Evolutionary conservation across 1,284 basidiomycete genomes (phyloP), one percentile per base, ranked within the genome.

Genomic region (Malassezia caprae): DNA sequence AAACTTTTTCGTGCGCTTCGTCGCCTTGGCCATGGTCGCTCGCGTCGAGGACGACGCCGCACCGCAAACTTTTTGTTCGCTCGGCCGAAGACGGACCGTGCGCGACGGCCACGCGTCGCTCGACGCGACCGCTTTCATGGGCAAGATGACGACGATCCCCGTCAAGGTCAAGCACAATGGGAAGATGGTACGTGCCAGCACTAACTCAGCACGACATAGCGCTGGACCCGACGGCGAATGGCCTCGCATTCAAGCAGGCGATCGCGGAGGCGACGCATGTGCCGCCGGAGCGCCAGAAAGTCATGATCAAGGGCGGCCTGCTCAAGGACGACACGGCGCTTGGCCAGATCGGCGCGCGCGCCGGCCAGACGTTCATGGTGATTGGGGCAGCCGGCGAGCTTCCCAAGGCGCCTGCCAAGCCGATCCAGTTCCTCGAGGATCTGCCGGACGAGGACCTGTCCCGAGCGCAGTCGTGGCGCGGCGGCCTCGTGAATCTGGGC

Each of bases 291-390:
- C 81, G 90, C 46, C 91, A 94, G 86, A 98, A 96, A 77, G 86
- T 96, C 61, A 91, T 96, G 87, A 80, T 93, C 74, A 96, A 94
- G 75, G 88, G 88, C 45, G 88, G 88, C n/a, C 81, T 88, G 64
- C 81, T 94, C 47, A 73, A 73, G 90, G 86, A 94, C 68, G 87
- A 93, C 63, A 82, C 86, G 0, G 83, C 86, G 61, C 83, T 90
- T 82, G 81, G 80, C 63, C 90, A 89, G 75, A 80, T 94, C 35
- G 83, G 79, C 0, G 84, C 86, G 12, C 90, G 89, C 76, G 80
- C 81, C 47, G 73, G 67, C 12, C 69, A 72, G 56, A 65, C 62
- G 3, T 65, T 69, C 40, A 68, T 69, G 66, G 64, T 70, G 41
- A 62, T 74, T 30, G 94, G 94, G 32, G 83, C 88, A 2, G 88